Evolutionary conservation across 805 yeast species (phyloP), one percentile per base, ranked within the genome.

Genomic region (Candida ipomoeae): DNA sequence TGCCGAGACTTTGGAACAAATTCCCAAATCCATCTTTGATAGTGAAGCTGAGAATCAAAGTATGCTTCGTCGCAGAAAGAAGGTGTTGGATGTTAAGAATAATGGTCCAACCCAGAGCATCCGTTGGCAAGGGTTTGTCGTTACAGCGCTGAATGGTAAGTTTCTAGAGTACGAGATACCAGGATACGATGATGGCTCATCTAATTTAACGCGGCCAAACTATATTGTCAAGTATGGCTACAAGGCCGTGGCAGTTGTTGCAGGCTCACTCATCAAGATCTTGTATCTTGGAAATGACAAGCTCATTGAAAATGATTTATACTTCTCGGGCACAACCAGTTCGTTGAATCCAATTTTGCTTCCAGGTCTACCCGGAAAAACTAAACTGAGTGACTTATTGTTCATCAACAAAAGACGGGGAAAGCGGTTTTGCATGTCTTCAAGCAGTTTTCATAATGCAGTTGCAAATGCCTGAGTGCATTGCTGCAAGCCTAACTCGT

Each of bases 111-210:
- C 5, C 7, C 15, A 23, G 33, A 26, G 15, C 38, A 35, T 49
- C 40, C 13, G 29, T 14, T 87, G 95, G 94, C 91, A 88, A 64
- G 95, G 94, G 1, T 89, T 89, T 78, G 83, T 89, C 2, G 79
- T 89, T 6, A 65, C 72, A 70, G 74, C 79, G 5, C 80, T 83
- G n/a, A 75, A 78, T 49, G 96, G 96, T 0, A 74, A 76, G 42
- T 73, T 85, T 17, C 69, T 77, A 23, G 74, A 73, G 47, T 86
- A 84, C 59, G 81, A 81, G 35, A 78, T 89, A 14, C 75, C 76
- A 11, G 83, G 69, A 33, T 71, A 72, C 3, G 66, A 72, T 3
- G 67, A 68, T 48, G 44, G 51, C 44, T 6, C 36, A 18, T 39
- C 46, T 36, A 15, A 5, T n/a, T 46, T 50, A 43, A 39, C 44